Evolutionary conservation across 176 grass and related monocot genomes (phyloP).

Genomic region (Paspalum notatum): DNA sequence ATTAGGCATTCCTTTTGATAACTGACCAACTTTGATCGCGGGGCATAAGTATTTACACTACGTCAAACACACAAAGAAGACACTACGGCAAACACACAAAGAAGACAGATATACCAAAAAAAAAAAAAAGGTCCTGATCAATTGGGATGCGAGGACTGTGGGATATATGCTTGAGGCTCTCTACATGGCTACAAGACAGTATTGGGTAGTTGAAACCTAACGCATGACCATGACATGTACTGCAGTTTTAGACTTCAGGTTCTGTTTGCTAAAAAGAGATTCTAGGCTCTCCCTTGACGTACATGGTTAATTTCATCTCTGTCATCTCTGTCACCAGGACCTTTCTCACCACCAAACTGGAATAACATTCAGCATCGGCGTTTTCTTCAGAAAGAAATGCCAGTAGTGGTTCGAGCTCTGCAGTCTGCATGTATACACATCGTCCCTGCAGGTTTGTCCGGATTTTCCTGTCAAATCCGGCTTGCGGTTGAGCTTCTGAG

Average conservation of each 20-base stretch:
- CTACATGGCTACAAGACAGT: neutral
- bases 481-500: neutral
- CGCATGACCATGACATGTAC: too few relatives aligned
- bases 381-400: slow-evolving; percentile 34
- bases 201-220: slow-evolving; percentile 36
- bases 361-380: neutral
- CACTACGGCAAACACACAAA: too few relatives aligned
- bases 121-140: too few relatives aligned
- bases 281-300: slow-evolving; percentile 32
- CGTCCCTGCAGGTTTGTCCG: neutral
- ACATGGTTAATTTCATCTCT: slow-evolving; percentile 28
- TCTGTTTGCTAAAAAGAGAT: neutral
- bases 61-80: too few relatives aligned
- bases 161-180: neutral
- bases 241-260: slow-evolving; percentile 19
- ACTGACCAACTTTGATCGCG: too few relatives aligned
- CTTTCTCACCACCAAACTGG: neutral
- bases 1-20: too few relatives aligned
- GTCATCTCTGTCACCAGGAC: slow-evolving; percentile 33
- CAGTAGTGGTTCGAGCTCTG: slow-evolving; percentile 22
- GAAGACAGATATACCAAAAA: too few relatives aligned
- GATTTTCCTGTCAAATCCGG: slow-evolving; percentile 28
- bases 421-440: neutral
- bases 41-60: too few relatives aligned
- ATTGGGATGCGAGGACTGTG: too few relatives aligned